phyloP scores from a whole-genome alignment of 2,329 filamentous ascomycete species.

The Penicillium glabrum region DNA sequence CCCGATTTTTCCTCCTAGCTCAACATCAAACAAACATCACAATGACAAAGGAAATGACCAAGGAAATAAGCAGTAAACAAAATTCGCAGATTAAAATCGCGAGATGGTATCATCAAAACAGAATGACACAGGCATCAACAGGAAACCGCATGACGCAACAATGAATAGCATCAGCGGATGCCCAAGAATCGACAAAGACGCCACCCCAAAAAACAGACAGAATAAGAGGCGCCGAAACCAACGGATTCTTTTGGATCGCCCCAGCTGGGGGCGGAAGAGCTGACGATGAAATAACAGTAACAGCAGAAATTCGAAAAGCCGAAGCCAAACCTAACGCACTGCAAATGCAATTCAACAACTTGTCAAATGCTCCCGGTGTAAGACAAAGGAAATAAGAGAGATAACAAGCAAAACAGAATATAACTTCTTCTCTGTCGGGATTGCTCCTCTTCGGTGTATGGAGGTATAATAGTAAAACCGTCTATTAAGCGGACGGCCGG shows the following conservation, averaged over 20 bases:
- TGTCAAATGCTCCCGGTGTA: slow-evolving; percentile 20
- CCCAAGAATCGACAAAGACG: slow-evolving; percentile 24
- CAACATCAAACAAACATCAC: slow-evolving; percentile 10
- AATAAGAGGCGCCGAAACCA: slow-evolving; percentile 23
- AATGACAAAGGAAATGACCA: slow-evolving; percentile 8
- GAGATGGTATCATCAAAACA: slow-evolving; percentile 41
- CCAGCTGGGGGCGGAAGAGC: slow-evolving; percentile 1
- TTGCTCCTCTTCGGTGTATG: slow-evolving; percentile 4
- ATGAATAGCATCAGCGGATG: slow-evolving; percentile 21
- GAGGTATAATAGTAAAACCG: not conserved
- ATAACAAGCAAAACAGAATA: slow-evolving; percentile 2
- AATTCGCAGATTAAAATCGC: slow-evolving; percentile 19
- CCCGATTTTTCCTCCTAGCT: slow-evolving; percentile 14
- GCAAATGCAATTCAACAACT: slow-evolving; percentile 34
- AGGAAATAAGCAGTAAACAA: slow-evolving; percentile 6
- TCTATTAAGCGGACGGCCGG: slow-evolving; percentile 46
- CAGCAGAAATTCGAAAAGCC: slow-evolving; percentile 20
- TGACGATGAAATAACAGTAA: slow-evolving; percentile 20
- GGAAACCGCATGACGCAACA: slow-evolving; percentile 8
- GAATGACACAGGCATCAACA: slow-evolving; percentile 27
- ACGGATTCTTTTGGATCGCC: slow-evolving; percentile 17
- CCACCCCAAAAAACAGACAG: slow-evolving; percentile 26
- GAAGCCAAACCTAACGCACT: slow-evolving; percentile 35
- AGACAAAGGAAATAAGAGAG: slow-evolving; percentile 8
- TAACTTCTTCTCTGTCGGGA: slow-evolving; percentile 11